Conservation (phyloP, 331 rosid species). For the Acacia pycnantha region DNA sequence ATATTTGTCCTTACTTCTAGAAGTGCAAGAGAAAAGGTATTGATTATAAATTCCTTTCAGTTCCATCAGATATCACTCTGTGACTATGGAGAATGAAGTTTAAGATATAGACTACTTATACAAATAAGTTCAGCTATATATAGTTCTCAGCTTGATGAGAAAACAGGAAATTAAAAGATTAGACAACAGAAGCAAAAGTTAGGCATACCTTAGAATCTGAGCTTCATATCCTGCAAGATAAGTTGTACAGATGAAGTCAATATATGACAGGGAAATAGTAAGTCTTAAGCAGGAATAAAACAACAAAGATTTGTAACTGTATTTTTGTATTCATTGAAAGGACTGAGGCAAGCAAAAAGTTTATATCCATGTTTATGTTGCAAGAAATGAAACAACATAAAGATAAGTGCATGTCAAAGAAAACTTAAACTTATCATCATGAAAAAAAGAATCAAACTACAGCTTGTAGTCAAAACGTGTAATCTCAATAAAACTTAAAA, state of each 20-base stretch:
- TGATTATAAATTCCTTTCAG: background rate
- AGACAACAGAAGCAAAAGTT: background rate
- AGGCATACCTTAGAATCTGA: background rate
- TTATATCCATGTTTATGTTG: background rate
- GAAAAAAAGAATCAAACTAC: background rate
- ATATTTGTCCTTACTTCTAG: background rate
- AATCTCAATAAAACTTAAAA: background rate
- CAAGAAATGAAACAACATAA: background rate
- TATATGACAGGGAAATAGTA: background rate
- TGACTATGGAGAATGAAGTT: background rate
- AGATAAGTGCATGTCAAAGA: background rate
- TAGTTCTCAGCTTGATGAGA: background rate
- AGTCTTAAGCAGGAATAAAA: background rate
- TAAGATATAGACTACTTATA: background rate
- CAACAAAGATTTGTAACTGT: background rate
- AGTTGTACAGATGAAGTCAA: background rate
- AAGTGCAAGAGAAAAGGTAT: background rate
- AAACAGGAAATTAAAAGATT: background rate
- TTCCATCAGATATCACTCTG: background rate
- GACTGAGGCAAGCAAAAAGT: background rate
- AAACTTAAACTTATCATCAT: background rate
- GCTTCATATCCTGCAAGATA: constrained; percentile 4
- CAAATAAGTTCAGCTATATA: background rate
- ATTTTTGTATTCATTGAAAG: background rate
- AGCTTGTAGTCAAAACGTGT: background rate